Percentiles rank a stretch among this genome's conserved stretches.
These are phyloP conservation scores for Meira nashicola DNA, from an alignment of 1,284 basidiomycete genomes.

Conservation along the genomic window DNA sequence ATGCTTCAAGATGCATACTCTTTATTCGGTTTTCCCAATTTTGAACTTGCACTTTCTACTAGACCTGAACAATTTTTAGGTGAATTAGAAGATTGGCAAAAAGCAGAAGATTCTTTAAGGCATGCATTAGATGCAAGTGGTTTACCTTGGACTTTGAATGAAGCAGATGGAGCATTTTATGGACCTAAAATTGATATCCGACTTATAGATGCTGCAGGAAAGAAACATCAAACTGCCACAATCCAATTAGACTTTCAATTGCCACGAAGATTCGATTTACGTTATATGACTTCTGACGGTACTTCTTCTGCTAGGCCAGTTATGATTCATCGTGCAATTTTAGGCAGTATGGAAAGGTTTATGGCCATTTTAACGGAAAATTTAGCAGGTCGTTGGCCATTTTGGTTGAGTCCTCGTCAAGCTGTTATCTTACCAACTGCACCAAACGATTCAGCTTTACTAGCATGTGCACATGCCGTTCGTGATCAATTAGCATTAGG, in stretches of 20 bases:
- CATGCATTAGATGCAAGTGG: slow-evolving; percentile 35
- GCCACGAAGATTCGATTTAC: slow-evolving; percentile 41
- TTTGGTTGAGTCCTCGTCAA: slow-evolving; percentile 47
- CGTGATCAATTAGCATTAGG: slow-evolving; percentile 24
- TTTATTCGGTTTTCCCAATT: slow-evolving; percentile 43
- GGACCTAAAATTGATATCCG: slow-evolving; percentile 52
- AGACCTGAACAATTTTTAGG: slow-evolving; percentile 43
- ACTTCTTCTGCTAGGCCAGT: slow-evolving; percentile 17
- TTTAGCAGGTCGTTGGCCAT: slow-evolving; percentile 46
- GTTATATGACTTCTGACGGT: slow-evolving; percentile 26
- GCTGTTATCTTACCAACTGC: slow-evolving; percentile 38
- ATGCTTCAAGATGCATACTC: slow-evolving; percentile 48
- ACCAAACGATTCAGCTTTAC: slow-evolving; percentile 15
- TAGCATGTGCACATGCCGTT: slow-evolving; percentile 25
- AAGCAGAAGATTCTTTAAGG: slow-evolving; percentile 34
- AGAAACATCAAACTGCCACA: slow-evolving; percentile 49
- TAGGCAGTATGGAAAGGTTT: slow-evolving; percentile 50
- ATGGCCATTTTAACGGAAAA: slow-evolving; percentile 50
- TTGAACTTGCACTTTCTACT: slow-evolving; percentile 50
- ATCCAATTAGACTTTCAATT: slow-evolving; percentile 53
- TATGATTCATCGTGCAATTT: slow-evolving; percentile 52
- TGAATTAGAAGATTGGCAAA: slow-evolving; percentile 35
- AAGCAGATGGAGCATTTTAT: slow-evolving; percentile 51
- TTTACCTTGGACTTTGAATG: slow-evolving; percentile 36
- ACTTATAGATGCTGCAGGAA: slow-evolving; percentile 42